Evolutionary conservation across 2,329 filamentous ascomycete genomes (phyloP).

Genomic region (Pseudogymnoascus sp.): DNA sequence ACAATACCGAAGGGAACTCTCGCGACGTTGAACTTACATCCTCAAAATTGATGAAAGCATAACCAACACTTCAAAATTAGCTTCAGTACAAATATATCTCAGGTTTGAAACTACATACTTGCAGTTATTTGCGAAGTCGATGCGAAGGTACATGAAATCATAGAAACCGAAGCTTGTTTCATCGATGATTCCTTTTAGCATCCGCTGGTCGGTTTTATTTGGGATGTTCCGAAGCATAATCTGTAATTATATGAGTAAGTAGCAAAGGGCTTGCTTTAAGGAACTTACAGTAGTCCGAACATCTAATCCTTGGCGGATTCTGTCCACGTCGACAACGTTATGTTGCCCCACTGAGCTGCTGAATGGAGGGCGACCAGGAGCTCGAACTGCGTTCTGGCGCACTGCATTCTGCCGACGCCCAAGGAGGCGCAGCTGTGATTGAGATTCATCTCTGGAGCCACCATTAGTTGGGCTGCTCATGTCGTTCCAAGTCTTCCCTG

Average conservation of each 20-base stretch:
- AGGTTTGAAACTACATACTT: conserved; percentile 49
- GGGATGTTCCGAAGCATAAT: conserved; percentile 95
- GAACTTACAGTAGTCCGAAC: conserved; percentile 64
- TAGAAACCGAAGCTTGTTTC: conserved; percentile 73
- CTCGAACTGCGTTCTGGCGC: conserved; percentile 40
- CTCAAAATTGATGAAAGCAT: conserved; percentile 93
- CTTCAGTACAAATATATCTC: conserved; percentile 22
- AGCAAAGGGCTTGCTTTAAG: conserved; percentile 11
- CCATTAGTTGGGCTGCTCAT: not conserved
- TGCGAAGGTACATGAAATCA: conserved; percentile 91
- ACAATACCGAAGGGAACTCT: not conserved
- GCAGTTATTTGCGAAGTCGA: conserved; percentile 78
- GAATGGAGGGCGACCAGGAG: conserved; percentile 35
- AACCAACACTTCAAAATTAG: conserved; percentile 65
- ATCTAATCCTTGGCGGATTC: conserved; percentile 59
- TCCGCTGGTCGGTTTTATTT: conserved; percentile 73
- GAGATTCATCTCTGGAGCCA: not conserved
- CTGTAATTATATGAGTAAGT: conserved; percentile 33
- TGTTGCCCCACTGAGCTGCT: conserved; percentile 46
- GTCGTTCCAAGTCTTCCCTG: not conserved
- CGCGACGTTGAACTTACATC: conserved; percentile 47
- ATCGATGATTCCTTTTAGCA: conserved; percentile 74
- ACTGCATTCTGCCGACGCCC: conserved; percentile 36
- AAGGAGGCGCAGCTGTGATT: conserved; percentile 13
- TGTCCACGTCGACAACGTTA: conserved; percentile 54